Percentiles rank a stretch among this genome's conserved stretches.
Evolutionary conservation across 2,329 filamentous ascomycete species (phyloP).

Genomic region (Pezicula carpinea): DNA sequence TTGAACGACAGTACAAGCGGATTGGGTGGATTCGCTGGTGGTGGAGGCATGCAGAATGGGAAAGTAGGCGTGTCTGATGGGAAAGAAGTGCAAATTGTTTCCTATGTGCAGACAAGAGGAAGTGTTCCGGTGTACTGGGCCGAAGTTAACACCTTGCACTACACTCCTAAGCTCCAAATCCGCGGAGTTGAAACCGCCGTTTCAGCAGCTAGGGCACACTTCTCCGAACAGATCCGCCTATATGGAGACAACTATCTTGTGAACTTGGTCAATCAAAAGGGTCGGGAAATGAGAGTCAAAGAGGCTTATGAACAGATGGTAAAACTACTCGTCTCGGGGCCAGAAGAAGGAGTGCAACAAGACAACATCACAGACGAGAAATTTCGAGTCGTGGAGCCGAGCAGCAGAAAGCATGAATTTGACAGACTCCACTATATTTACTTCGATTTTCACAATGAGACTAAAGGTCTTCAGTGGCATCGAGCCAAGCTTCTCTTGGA

Average conservation of each 20-base stretch:
- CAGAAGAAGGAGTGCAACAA: conserved; percentile 60
- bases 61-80: conserved; percentile 54
- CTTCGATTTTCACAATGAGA: conserved; percentile 98
- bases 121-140: conserved; percentile 96
- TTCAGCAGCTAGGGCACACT: conserved; percentile 77
- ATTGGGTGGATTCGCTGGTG: conserved; percentile 75
- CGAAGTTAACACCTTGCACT: conserved; percentile 88
- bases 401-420: conserved; percentile 53
- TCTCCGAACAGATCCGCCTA: conserved; percentile 85
- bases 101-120: conserved; percentile 93
- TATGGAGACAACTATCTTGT: conserved; percentile 98
- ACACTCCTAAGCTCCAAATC: conserved; percentile 86
- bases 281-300: conserved; percentile 84
- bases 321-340: conserved; percentile 64
- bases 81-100: conserved; percentile 81
- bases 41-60: conserved; percentile 69
- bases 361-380: conserved; percentile 71
- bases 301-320: conserved; percentile 91
- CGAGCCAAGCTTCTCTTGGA: conserved; percentile 84
- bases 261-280: conserved; percentile 95
- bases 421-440: conserved; percentile 94
- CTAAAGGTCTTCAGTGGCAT: conserved; percentile 91
- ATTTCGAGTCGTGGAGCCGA: conserved; percentile 70
- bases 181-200: conserved; percentile 77
- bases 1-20: conserved; percentile 76